Evolutionary conservation across 2,329 filamentous ascomycete species (phyloP), one percentile per base, ranked within the genome.

Genomic region (Plectosphaerella plurivora): DNA sequence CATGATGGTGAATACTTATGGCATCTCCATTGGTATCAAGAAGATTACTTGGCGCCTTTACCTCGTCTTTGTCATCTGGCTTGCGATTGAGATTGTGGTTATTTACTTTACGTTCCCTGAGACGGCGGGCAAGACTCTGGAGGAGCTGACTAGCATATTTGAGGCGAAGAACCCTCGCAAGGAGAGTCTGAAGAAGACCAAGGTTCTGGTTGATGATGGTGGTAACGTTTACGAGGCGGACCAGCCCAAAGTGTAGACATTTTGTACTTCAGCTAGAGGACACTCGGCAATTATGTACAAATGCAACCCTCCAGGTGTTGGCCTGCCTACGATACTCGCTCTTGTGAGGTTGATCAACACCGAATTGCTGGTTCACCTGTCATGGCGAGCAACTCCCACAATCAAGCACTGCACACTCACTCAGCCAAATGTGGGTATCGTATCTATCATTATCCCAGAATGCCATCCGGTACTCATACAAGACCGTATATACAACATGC

Each of bases 91-190:
- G 47, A 47, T 58, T 20, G 46, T 36, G 15, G n/a, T 60, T 87
- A 86, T 91, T 39, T 91, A 84, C 69, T 90, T 91, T 69, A 77
- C 89, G 56, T 91, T 89, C 65, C 87, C 87, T 6, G 87, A 91
- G 68, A 91, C 87, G 0, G 85, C 84, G 55, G 88, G 88, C 57
- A 79, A 89, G 54, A 81, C 86, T 53, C 73, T 91, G 39, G 87
- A 91, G 71, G 87, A 91, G 44, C 42, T 61, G 16, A 33, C 36
- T 12, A 39, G 28, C n/a, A 18, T 50, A 16, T 44, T 44, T 39
- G 65, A 68, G 28, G 61, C 63, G 1, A 56, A 54, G 33, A 63
- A 64, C 55, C 63, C 62, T 0, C 52, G 61, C 25, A 63, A 65
- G 39, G 60, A 58, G 49, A 64, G 61, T 39, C 60, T 57, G 1